A percentile compares a stretch with the other conserved stretches of the same genome.
These are phyloP conservation scores for Tricholoma hemisulphureum DNA, from an alignment of 768 basidiomycete genomes.

Conservation along the genomic window DNA sequence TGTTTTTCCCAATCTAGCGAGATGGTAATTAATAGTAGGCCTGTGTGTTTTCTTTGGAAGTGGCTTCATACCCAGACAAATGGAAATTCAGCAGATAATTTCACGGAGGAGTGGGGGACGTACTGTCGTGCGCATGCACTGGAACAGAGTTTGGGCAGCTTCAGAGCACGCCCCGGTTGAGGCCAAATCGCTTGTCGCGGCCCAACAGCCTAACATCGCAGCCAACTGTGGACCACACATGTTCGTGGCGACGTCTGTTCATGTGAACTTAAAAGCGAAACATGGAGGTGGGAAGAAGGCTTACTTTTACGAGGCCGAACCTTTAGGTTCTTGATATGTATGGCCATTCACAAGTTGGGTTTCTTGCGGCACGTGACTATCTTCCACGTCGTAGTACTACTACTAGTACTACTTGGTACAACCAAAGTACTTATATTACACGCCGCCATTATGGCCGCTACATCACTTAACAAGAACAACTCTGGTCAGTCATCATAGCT, in stretches of 20 bases:
- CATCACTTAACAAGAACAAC: slow-evolving; percentile 83
- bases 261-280: slow-evolving; percentile 1
- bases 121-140: slow-evolving; percentile 86
- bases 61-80: slow-evolving; percentile 43
- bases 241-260: slow-evolving; percentile 45
- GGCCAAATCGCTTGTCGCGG: slow-evolving; percentile 63
- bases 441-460: slow-evolving; percentile 25
- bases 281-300: slow-evolving; percentile 17
- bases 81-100: neutral
- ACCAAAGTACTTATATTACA: neutral
- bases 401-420: slow-evolving; percentile 56
- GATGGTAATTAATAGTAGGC: slow-evolving; percentile 87
- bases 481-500: slow-evolving; percentile 53
- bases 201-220: slow-evolving; percentile 86
- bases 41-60: slow-evolving; percentile 63
- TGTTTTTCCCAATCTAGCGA: slow-evolving; percentile 74
- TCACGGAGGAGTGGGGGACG: slow-evolving; percentile 29
- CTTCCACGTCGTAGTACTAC: slow-evolving; percentile 27
- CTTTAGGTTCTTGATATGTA: slow-evolving; percentile 79
- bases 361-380: slow-evolving; percentile 15
- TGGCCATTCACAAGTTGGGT: slow-evolving; percentile 37
- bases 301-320: slow-evolving; percentile 75
- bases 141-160: slow-evolving; percentile 59
- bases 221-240: slow-evolving; percentile 70
- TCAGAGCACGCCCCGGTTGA: slow-evolving; percentile 55